Evolutionary conservation across 495 filamentous ascomycete genomes (phyloP).

Genomic region (Parachaetomium inaequale): DNA sequence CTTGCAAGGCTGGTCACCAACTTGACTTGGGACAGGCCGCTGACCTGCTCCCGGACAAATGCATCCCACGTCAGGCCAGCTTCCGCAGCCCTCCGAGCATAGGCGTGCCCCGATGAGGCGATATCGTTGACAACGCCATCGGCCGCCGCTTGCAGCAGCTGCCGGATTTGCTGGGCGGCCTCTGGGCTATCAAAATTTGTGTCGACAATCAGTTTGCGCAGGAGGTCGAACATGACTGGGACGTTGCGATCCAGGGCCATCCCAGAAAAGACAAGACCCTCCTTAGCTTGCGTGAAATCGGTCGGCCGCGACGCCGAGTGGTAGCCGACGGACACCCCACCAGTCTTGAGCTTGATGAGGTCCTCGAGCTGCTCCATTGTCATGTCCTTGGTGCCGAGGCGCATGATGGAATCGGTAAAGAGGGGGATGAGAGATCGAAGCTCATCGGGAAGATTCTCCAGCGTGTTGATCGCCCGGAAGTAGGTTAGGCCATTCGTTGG

Average conservation of each 20-base stretch:
- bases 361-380: constrained; percentile 95
- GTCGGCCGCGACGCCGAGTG: constrained; percentile 71
- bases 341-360: constrained; percentile 91
- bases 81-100: constrained; percentile 76
- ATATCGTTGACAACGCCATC: constrained; percentile 90
- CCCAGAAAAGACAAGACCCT: constrained; percentile 79
- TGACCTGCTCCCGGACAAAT: constrained; percentile 71
- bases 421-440: constrained; percentile 81
- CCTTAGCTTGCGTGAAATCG: constrained; percentile 63
- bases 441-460: constrained; percentile 78
- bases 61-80: constrained; percentile 70
- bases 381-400: constrained; percentile 79
- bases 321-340: constrained; percentile 79
- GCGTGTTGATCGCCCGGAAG: constrained; percentile 79
- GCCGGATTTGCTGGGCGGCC: constrained; percentile 74
- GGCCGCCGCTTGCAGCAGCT: constrained; percentile 77
- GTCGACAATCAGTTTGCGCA: constrained; percentile 74
- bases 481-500: constrained; percentile 95
- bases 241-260: constrained; percentile 87
- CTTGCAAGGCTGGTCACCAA: constrained; percentile 63
- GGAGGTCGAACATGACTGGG: constrained; percentile 81
- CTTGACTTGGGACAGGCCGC: constrained; percentile 82
- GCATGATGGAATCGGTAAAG: constrained; percentile 89
- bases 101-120: constrained; percentile 81
- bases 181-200: constrained; percentile 83